These are phyloP conservation scores for Juglanconis sp. DNA, from an alignment of 2,329 filamentous ascomycete genomes.

Conservation along the genomic window DNA sequence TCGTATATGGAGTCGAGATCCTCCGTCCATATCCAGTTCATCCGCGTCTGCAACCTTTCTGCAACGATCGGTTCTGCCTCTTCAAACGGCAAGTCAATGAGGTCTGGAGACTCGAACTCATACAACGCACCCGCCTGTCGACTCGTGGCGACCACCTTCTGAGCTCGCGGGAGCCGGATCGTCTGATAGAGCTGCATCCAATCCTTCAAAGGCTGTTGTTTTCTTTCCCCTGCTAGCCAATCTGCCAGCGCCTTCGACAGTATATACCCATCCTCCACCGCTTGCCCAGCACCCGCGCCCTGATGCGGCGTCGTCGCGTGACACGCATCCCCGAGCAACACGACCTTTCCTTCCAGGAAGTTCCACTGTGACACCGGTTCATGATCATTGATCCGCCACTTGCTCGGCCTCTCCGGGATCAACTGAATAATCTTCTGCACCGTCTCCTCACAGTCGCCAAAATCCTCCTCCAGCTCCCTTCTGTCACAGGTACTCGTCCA, in stretches of 20 bases:
- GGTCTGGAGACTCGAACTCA: slow-evolving; percentile 29
- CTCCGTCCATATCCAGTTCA: slow-evolving; percentile 32
- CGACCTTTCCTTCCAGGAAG: slow-evolving; percentile 16
- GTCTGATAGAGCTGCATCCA: slow-evolving; percentile 28
- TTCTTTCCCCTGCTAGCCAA: background rate
- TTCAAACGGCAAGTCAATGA: slow-evolving; percentile 32
- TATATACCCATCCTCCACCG: slow-evolving; percentile 22
- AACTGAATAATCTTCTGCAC: slow-evolving; percentile 18
- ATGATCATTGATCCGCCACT: slow-evolving; percentile 28
- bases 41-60: slow-evolving; percentile 24
- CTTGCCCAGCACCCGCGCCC: slow-evolving; percentile 20
- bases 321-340: slow-evolving; percentile 14
- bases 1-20: slow-evolving; percentile 27
- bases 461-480: slow-evolving; percentile 16
- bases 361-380: slow-evolving; percentile 23
- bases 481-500: slow-evolving; percentile 16
- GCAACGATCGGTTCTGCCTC: slow-evolving; percentile 32
- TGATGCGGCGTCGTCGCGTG: slow-evolving; percentile 19
- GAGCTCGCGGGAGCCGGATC: slow-evolving; percentile 28
- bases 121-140: slow-evolving; percentile 28
- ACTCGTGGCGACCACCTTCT: slow-evolving; percentile 29
- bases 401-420: slow-evolving; percentile 18
- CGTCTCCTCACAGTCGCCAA: slow-evolving; percentile 18
- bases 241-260: slow-evolving; percentile 15
- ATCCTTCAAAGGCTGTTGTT: background rate